These are phyloP conservation scores for Dovyalis caffra DNA, from an alignment of 345 rosid genomes.

Conservation along the genomic window DNA sequence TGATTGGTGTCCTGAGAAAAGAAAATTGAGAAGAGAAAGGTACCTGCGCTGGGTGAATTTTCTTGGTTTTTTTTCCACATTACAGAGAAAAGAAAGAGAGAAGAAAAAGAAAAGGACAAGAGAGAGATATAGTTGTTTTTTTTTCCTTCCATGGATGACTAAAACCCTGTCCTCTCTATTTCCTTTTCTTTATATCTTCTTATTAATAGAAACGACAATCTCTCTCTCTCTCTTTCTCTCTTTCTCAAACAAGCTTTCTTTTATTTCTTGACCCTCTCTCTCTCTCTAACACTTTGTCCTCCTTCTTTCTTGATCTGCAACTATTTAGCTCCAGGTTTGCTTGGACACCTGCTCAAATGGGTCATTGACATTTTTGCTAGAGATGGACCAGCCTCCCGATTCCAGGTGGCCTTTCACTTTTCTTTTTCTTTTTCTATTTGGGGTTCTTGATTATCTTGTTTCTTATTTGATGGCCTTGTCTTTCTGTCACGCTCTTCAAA, in stretches of 20 bases:
- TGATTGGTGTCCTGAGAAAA: no score
- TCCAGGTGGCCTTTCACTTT: constrained; percentile 30
- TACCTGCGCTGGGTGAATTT: no score
- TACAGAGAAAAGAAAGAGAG: no score
- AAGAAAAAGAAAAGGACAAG: neutral
- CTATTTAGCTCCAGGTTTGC: constrained; percentile 14
- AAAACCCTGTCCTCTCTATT: neutral
- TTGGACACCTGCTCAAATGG: constrained; percentile 19
- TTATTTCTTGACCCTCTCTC: constrained; percentile 24
- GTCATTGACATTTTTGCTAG: constrained; percentile 16
- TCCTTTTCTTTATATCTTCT: neutral
- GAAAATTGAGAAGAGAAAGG: no score
- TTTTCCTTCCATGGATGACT: neutral
- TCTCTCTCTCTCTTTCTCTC: neutral
- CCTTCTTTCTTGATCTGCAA: constrained; percentile 45
- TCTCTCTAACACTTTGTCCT: neutral
- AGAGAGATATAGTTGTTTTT: neutral
- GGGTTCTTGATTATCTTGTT: neutral
- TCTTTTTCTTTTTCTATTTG: neutral
- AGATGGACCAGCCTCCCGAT: constrained; percentile 23
- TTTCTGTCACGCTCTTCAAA: neutral
- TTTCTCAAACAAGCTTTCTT: constrained; percentile 3
- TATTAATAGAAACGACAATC: neutral
- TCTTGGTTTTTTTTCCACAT: no score
- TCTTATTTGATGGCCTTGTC: no score